Evolutionary conservation across 2,329 filamentous ascomycete species (phyloP).

Genomic region (Pseudocercospora eumusae): DNA sequence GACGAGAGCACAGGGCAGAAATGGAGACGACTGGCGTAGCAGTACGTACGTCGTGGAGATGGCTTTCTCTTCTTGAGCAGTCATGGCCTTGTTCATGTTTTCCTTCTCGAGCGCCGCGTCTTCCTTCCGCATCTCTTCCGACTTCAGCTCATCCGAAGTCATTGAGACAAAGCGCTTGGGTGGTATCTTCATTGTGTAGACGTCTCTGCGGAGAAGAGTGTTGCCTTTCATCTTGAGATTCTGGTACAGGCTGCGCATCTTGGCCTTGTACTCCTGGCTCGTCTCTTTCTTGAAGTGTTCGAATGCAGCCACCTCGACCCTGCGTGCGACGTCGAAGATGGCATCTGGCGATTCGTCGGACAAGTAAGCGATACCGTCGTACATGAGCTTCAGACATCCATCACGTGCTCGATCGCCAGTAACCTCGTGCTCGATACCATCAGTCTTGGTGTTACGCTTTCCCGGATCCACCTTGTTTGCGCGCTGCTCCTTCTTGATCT

Average conservation of each 20-base stretch:
- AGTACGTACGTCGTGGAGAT: slow-evolving; percentile 53
- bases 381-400: slow-evolving; percentile 85
- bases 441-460: slow-evolving; percentile 79
- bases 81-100: slow-evolving; percentile 97
- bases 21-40: background rate
- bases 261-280: slow-evolving; percentile 73
- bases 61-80: slow-evolving; percentile 85
- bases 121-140: slow-evolving; percentile 72
- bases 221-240: slow-evolving; percentile 95
- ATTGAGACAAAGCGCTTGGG: slow-evolving; percentile 78
- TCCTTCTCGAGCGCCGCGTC: slow-evolving; percentile 79
- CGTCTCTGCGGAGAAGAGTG: slow-evolving; percentile 69
- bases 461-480: slow-evolving; percentile 62
- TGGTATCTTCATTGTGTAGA: slow-evolving; percentile 72
- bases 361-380: slow-evolving; percentile 83
- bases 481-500: slow-evolving; percentile 42
- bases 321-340: slow-evolving; percentile 66
- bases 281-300: slow-evolving; percentile 69
- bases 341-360: slow-evolving; percentile 62
- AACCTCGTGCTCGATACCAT: slow-evolving; percentile 74
- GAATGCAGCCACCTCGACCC: slow-evolving; percentile 77
- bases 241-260: slow-evolving; percentile 88
- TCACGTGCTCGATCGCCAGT: slow-evolving; percentile 75
- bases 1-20: slow-evolving; percentile 23
- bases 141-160: slow-evolving; percentile 89